Conservation (phyloP, 257 asterid genomes). For the Nicotiana tabacum region DNA sequence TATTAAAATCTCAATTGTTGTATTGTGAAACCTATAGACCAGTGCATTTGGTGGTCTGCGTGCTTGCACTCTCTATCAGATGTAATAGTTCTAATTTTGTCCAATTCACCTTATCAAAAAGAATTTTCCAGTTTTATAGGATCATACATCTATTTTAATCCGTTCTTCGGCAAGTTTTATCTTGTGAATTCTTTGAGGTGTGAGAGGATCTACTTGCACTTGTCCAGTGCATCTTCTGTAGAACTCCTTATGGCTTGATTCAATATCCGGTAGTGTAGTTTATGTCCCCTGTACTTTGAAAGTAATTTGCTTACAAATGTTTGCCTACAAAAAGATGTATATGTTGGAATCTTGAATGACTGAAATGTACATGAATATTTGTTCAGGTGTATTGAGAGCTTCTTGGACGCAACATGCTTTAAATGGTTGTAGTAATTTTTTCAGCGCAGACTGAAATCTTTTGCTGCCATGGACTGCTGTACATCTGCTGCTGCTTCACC, state of each 20-base stretch:
- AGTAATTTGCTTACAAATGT: background rate
- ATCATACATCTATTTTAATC: too few relatives aligned
- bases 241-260: background rate
- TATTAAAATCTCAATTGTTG: too few relatives aligned
- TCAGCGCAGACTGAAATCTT: slow-evolving; percentile 81
- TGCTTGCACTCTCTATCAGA: too few relatives aligned
- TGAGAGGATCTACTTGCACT: background rate
- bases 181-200: background rate
- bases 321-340: slow-evolving; percentile 19
- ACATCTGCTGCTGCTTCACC: slow-evolving; percentile 93
- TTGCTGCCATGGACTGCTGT: slow-evolving; percentile 85
- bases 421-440: slow-evolving; percentile 88
- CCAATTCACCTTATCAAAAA: too few relatives aligned
- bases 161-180: too few relatives aligned
- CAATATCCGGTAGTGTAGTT: background rate
- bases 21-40: too few relatives aligned
- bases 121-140: too few relatives aligned
- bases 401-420: slow-evolving; percentile 90
- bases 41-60: too few relatives aligned
- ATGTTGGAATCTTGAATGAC: slow-evolving; percentile 38
- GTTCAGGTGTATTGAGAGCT: slow-evolving; percentile 98
- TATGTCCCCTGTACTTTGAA: background rate
- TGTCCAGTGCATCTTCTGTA: background rate
- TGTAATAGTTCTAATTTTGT: too few relatives aligned
- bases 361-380: slow-evolving; percentile 47